Evolutionary conservation across 257 asterid genomes (phyloP).

Genomic region (Scutellaria galericulata): DNA sequence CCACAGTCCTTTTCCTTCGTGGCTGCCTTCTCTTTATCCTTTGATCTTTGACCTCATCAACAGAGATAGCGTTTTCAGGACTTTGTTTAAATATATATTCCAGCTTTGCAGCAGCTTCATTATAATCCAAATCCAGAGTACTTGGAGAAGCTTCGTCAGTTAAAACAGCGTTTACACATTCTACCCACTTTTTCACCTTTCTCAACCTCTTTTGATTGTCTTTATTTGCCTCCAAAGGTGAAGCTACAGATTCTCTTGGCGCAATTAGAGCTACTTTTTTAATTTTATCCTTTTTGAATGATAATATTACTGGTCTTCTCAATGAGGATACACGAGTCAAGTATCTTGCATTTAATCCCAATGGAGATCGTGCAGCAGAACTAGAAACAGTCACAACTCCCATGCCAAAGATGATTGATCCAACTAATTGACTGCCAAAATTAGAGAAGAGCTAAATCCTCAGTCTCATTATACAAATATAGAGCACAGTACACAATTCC

Average conservation of each 20-base stretch:
- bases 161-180: slow-evolving; percentile 62
- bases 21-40: slow-evolving; percentile 49
- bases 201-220: slow-evolving; percentile 30
- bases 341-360: slow-evolving; percentile 47
- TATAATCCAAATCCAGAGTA: slow-evolving; percentile 67
- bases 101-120: slow-evolving; percentile 81
- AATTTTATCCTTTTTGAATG: slow-evolving; percentile 61
- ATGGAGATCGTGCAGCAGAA: slow-evolving; percentile 51
- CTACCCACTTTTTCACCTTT: slow-evolving; percentile 31
- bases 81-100: slow-evolving; percentile 66
- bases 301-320: slow-evolving; percentile 57
- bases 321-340: slow-evolving; percentile 47
- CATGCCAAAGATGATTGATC: slow-evolving; percentile 48
- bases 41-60: slow-evolving; percentile 45
- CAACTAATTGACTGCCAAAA: slow-evolving; percentile 5
- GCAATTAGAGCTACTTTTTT: slow-evolving; percentile 55
- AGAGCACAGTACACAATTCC: background rate
- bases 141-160: slow-evolving; percentile 56
- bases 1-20: slow-evolving; percentile 51
- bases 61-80: slow-evolving; percentile 48
- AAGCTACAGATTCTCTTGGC: slow-evolving; percentile 60
- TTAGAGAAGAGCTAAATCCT: background rate
- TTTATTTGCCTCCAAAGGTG: slow-evolving; percentile 56
- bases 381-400: slow-evolving; percentile 60
- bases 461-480: slow-evolving; percentile 1